Evolutionary conservation across 306 rosid genomes (phyloP).

Genomic region (Oxytropis ochrocephala): DNA sequence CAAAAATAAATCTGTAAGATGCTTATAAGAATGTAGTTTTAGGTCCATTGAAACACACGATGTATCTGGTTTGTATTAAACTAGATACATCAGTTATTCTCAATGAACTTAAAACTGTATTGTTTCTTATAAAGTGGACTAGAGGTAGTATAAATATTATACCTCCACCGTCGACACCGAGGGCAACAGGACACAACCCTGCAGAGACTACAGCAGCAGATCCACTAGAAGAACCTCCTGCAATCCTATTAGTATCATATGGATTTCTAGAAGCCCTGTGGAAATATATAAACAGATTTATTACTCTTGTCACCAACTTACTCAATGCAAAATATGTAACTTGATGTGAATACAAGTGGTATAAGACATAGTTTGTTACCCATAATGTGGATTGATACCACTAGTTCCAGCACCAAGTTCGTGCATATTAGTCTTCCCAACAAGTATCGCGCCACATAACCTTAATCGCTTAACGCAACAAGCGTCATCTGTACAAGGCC

Average conservation of each 20-base stretch:
- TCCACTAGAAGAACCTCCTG: conserved; percentile 97
- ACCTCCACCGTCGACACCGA: conserved; percentile 99
- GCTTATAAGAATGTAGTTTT: background rate
- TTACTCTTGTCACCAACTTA: background rate
- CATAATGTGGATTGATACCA: conserved; percentile 91
- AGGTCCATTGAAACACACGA: too few relatives aligned
- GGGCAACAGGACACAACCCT: conserved; percentile 85
- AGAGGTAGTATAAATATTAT: background rate
- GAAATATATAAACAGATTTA: background rate
- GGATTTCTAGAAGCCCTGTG: conserved; percentile 81
- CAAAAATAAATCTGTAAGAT: background rate
- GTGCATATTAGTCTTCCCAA: conserved; percentile 97
- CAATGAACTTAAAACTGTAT: too few relatives aligned
- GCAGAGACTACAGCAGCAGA: conserved; percentile 93
- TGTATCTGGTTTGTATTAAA: too few relatives aligned
- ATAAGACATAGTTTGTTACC: conserved; percentile 38
- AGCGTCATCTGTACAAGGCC: conserved; percentile 70
- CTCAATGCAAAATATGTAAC: background rate
- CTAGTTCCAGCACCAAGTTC: conserved; percentile 95
- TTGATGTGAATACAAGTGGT: background rate
- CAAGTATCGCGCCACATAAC: conserved; percentile 73
- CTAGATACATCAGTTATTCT: too few relatives aligned
- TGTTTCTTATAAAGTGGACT: too few relatives aligned
- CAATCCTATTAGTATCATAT: conserved; percentile 42
- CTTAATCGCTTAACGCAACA: conserved; percentile 65